Conservation (phyloP, 345 rosid genomes). For the Eucalyptus marginata region DNA sequence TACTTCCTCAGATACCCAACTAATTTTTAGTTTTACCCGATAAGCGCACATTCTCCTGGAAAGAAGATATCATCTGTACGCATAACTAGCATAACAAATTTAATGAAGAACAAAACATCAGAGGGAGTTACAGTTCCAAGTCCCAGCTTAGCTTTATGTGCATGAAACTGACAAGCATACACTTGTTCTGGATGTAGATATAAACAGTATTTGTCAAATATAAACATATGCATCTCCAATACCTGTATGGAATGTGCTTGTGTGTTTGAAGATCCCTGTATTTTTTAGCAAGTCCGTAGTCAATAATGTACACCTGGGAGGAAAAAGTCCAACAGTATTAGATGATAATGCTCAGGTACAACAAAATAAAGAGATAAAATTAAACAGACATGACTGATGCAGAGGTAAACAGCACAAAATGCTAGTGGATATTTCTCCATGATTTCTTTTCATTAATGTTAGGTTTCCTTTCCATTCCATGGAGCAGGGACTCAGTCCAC, state of each 20-base stretch:
- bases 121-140: not conserved
- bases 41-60: not conserved
- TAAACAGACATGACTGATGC: not conserved
- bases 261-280: slow-evolving; percentile 83
- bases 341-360: not conserved
- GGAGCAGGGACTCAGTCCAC: not conserved
- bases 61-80: not conserved
- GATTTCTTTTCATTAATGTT: not conserved
- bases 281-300: slow-evolving; percentile 86
- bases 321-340: not conserved
- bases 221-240: not conserved
- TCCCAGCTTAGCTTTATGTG: not conserved
- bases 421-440: not conserved
- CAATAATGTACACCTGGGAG: slow-evolving; percentile 64
- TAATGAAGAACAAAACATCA: not conserved
- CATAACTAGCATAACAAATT: not conserved
- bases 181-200: not conserved
- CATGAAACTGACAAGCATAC: not conserved
- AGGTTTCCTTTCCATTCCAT: not conserved
- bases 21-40: not conserved
- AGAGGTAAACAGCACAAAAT: not conserved
- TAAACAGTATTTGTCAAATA: not conserved
- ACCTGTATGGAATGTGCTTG: slow-evolving; percentile 83
- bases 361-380: not conserved
- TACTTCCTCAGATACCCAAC: not conserved